phyloP scores from a whole-genome alignment of 108 stramenopile species.

The Bacterosira constricta region DNA sequence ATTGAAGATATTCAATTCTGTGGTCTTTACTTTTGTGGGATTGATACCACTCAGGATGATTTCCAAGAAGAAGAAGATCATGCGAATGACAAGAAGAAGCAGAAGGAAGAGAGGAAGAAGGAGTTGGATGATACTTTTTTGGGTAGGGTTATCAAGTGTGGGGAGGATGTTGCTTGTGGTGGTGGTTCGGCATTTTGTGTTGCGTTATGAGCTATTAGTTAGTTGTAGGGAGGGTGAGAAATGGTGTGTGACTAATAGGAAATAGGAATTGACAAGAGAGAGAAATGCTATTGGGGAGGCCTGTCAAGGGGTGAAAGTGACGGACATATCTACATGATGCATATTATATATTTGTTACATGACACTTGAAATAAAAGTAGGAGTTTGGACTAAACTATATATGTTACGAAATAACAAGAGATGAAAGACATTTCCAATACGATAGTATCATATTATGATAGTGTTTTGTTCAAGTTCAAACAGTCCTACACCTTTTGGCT shows the following conservation, averaged over 20 bases:
- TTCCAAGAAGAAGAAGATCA: no score
- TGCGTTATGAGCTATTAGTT: background rate
- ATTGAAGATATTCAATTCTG: conserved; percentile 33
- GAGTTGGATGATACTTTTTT: conserved; percentile 35
- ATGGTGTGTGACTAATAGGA: no score
- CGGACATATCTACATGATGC: background rate
- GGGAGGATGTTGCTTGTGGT: background rate
- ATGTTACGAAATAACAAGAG: no score
- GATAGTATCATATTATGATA: no score
- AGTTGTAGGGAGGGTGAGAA: background rate
- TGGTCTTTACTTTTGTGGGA: conserved; percentile 37
- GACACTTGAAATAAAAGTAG: background rate
- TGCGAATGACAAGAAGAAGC: background rate
- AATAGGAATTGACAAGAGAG: no score
- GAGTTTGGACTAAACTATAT: no score
- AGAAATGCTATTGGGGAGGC: background rate
- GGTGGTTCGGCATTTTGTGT: background rate
- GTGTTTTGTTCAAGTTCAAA: no score
- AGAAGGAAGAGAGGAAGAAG: conserved; percentile 25
- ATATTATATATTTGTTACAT: background rate
- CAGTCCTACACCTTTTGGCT: no score
- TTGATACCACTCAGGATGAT: conserved; percentile 17
- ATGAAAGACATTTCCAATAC: no score
- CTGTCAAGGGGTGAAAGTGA: background rate
- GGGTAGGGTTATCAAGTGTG: conserved; percentile 30